phyloP scores from a whole-genome alignment of 768 basidiomycete species.

The Boletus rubroflammeus region DNA sequence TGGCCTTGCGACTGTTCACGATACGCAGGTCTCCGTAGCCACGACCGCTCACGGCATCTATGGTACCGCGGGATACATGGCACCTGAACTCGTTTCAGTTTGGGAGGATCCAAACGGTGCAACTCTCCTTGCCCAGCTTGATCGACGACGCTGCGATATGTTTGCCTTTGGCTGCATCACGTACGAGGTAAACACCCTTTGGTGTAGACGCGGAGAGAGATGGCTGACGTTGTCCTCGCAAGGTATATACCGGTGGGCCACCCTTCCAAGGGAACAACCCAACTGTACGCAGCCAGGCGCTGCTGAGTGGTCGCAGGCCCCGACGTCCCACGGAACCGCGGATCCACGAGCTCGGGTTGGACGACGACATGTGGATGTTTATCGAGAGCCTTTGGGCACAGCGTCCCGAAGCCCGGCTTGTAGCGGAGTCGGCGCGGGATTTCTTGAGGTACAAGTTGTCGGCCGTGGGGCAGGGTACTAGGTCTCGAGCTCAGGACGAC shows the following conservation, averaged over 20 bases:
- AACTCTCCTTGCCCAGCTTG: constrained; percentile 12
- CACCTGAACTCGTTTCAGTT: constrained; percentile 24
- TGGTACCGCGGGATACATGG: constrained; percentile 27
- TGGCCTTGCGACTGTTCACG: constrained; percentile 22
- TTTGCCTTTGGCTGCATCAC: constrained; percentile 34
- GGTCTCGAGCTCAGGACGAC: constrained; percentile 9
- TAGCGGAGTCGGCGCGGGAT: constrained; percentile 20
- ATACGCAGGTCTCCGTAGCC: constrained; percentile 12
- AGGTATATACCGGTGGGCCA: constrained; percentile 30
- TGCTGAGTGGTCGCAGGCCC: constrained; percentile 15
- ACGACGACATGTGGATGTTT: constrained; percentile 32
- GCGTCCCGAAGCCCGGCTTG: constrained; percentile 26
- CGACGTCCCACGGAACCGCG: constrained; percentile 16
- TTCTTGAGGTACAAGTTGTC: constrained; percentile 21
- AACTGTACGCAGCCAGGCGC: constrained; percentile 13
- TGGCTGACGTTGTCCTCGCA: background rate
- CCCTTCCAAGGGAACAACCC: constrained; percentile 23
- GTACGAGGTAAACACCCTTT: constrained; percentile 28
- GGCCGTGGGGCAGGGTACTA: background rate
- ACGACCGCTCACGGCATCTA: constrained; percentile 14
- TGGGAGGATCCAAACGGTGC: constrained; percentile 8
- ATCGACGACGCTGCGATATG: constrained; percentile 32
- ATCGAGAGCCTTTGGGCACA: constrained; percentile 28
- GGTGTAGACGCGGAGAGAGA: background rate
- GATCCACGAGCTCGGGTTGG: constrained; percentile 20